These are phyloP conservation scores for Vaccinium darrowii DNA, from an alignment of 148 eudicot genomes.

Conservation along the genomic window DNA sequence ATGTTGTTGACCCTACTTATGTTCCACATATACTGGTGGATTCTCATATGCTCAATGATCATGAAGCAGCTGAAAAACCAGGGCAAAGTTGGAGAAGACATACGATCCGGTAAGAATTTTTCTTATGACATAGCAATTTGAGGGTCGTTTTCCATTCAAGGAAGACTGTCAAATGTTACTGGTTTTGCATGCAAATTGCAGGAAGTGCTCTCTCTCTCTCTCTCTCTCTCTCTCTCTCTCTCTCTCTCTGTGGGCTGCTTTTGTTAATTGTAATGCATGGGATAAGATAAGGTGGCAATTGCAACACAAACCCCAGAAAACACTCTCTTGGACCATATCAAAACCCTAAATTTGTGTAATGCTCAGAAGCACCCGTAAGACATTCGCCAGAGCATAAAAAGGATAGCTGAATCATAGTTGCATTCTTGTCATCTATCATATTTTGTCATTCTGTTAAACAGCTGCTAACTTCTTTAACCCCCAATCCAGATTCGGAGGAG, in stretches of 20 bases:
- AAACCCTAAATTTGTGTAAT: background rate
- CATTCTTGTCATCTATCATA: background rate
- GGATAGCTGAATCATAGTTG: background rate
- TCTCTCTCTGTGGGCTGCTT: background rate
- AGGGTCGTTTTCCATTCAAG: conserved; percentile 6
- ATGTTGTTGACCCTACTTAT: conserved; percentile 79
- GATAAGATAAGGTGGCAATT: background rate
- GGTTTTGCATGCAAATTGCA: background rate
- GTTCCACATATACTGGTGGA: conserved; percentile 98
- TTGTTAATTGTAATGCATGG: background rate
- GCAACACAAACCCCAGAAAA: background rate
- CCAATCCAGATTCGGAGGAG: conserved; percentile 43
- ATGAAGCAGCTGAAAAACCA: conserved; percentile 73
- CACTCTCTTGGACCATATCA: background rate
- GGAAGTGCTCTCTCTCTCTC: background rate
- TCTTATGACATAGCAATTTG: background rate
- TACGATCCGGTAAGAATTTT: conserved; percentile 70
- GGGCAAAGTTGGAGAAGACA: conserved; percentile 97
- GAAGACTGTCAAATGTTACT: background rate
- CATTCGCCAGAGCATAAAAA: background rate
- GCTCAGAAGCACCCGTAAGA: background rate
- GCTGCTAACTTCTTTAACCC: background rate
- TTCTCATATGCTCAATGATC: conserved; percentile 87
- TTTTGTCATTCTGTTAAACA: background rate
- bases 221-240: background rate